Percentiles rank a stretch among this genome's conserved stretches.
Conservation (phyloP, 306 rosid species). For the barrel medic (Medicago truncatula) region MtrunA17r5.0-ANR NC_053047.1:4507001-4507500, state of each 20-base stretch:
- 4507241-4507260: background rate
- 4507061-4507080: slow-evolving; percentile 41
- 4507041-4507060: slow-evolving; percentile 35
- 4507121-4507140: background rate
- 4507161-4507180: background rate
- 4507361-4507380: no score
- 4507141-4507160: no score
- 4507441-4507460: no score
- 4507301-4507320: no score
- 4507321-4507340: no score
- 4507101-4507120: background rate
- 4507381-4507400: no score
- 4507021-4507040: slow-evolving; percentile 41
- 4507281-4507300: no score
- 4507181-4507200: background rate
- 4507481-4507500: no score
- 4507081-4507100: slow-evolving; percentile 2
- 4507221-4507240: background rate
- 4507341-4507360: no score
- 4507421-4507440: no score
- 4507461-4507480: background rate
- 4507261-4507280: no score
- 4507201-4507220: background rate
- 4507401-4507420: no score
- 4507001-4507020: slow-evolving; percentile 36